These are phyloP conservation scores for Penicillium maclennaniae DNA, from an alignment of 495 filamentous ascomycete species.

Conservation along the genomic window DNA sequence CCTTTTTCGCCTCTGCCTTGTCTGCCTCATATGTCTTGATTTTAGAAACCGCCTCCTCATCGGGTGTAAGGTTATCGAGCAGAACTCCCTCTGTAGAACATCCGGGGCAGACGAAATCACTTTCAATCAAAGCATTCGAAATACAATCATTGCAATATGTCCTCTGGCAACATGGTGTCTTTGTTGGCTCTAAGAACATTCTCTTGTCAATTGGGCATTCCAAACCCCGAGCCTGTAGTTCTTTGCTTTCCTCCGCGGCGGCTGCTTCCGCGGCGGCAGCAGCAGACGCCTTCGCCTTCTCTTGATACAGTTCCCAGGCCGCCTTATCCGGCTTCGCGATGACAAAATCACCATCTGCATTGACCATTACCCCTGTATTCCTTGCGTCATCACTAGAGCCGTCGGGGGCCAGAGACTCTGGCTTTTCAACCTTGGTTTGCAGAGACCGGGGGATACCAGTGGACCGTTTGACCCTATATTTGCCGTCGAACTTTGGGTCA, in stretches of 20 bases:
- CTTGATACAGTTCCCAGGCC: conserved; percentile 94
- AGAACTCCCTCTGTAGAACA: conserved; percentile 87
- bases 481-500: conserved; percentile 89
- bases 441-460: conserved; percentile 94
- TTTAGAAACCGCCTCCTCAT: conserved; percentile 72
- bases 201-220: conserved; percentile 94
- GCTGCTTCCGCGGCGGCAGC: conserved; percentile 69
- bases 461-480: conserved; percentile 86
- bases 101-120: conserved; percentile 90
- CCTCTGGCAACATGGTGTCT: conserved; percentile 95
- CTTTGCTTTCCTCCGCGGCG: conserved; percentile 69
- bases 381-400: conserved; percentile 71
- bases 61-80: conserved; percentile 82
- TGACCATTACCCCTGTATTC: conserved; percentile 89
- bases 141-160: conserved; percentile 99
- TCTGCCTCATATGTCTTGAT: conserved; percentile 76
- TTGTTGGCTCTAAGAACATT: conserved; percentile 94
- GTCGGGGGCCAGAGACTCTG: conserved; percentile 67
- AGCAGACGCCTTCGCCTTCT: conserved; percentile 77
- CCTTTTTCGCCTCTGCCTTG: conserved; percentile 55
- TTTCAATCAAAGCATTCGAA: conserved; percentile 93
- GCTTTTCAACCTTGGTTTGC: conserved; percentile 89
- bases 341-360: conserved; percentile 95
- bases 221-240: conserved; percentile 78
- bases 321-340: conserved; percentile 91